A percentile compares a stretch with the other conserved stretches of the same genome.
Conservation (phyloP, 2,329 filamentous ascomycete genomes). For the Claviceps spartinae region DNA sequence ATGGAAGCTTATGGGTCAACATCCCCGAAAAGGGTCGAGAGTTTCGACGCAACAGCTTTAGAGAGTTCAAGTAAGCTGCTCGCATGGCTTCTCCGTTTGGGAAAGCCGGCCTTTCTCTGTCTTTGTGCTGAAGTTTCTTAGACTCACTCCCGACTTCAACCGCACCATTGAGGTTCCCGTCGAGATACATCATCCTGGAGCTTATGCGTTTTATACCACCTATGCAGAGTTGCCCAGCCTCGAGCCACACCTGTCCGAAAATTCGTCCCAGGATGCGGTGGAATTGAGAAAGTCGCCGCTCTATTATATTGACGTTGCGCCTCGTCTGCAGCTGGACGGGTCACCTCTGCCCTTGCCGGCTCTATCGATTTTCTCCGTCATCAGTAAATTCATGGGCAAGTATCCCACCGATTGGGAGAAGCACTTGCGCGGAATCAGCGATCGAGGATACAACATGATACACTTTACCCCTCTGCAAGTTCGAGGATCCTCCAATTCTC, state of each 20-base stretch:
- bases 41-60: constrained; percentile 69
- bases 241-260: constrained; percentile 15
- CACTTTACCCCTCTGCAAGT: constrained; percentile 93
- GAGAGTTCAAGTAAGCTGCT: constrained; percentile 68
- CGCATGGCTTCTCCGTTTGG: not conserved
- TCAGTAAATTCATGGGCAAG: constrained; percentile 96
- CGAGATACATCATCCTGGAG: constrained; percentile 67
- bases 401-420: constrained; percentile 84
- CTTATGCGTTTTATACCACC: constrained; percentile 89
- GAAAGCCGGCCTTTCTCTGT: not conserved
- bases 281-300: constrained; percentile 52
- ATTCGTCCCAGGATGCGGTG: constrained; percentile 22
- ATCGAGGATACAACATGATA: constrained; percentile 95
- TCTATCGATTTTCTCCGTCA: constrained; percentile 80
- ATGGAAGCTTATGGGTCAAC: constrained; percentile 95
- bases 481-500: constrained; percentile 82
- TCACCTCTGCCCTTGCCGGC: constrained; percentile 69
- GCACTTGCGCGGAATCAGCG: constrained; percentile 76
- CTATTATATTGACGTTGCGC: constrained; percentile 91
- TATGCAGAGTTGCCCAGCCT: constrained; percentile 74
- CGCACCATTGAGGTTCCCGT: constrained; percentile 81
- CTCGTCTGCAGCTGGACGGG: constrained; percentile 61
- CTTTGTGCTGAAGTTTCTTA: constrained; percentile 19
- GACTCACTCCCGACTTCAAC: constrained; percentile 86
- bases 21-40: constrained; percentile 63